Percentiles rank a stretch among this genome's conserved stretches.
Conservation (phyloP, 116 monocot genomes). For the Posidonia oceanica region DNA sequence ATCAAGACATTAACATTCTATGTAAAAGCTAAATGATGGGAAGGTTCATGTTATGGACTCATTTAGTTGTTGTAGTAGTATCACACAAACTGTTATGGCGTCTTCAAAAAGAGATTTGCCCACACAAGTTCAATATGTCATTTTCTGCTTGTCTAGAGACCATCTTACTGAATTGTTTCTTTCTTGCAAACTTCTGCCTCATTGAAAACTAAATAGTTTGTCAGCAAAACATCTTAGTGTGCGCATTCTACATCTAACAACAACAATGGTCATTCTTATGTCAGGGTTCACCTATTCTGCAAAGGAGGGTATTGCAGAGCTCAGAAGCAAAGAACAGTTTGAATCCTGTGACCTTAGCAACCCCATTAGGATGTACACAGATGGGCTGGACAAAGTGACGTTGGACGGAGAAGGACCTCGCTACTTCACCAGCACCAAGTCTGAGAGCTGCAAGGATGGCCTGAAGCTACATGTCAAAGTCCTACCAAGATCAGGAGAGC, state of each 20-base stretch:
- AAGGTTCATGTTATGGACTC: no score
- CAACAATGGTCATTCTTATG: not conserved
- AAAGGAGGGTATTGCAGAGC: conserved; percentile 20
- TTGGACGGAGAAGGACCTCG: conserved; percentile 29
- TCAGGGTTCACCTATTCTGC: conserved; percentile 40
- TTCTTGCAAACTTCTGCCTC: no score
- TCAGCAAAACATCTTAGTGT: not conserved
- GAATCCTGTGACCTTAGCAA: conserved; percentile 32
- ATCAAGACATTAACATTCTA: no score
- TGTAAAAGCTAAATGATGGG: no score
- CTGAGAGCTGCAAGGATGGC: conserved; percentile 28
- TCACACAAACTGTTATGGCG: no score
- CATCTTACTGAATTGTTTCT: no score
- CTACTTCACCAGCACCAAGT: conserved; percentile 29
- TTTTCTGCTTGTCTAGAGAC: no score
- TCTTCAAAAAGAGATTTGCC: no score
- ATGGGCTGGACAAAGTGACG: conserved; percentile 17
- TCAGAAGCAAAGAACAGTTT: conserved; percentile 26
- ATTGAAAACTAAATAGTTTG: no score
- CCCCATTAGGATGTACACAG: conserved; percentile 35
- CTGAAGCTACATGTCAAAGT: conserved; percentile 37
- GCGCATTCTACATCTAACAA: not conserved
- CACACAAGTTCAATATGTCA: no score
- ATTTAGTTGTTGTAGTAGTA: no score
- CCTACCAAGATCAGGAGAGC: not conserved